These are phyloP conservation scores for Chaetomium olivaceum DNA, from an alignment of 2,329 filamentous ascomycete genomes.

Conservation along the genomic window DNA sequence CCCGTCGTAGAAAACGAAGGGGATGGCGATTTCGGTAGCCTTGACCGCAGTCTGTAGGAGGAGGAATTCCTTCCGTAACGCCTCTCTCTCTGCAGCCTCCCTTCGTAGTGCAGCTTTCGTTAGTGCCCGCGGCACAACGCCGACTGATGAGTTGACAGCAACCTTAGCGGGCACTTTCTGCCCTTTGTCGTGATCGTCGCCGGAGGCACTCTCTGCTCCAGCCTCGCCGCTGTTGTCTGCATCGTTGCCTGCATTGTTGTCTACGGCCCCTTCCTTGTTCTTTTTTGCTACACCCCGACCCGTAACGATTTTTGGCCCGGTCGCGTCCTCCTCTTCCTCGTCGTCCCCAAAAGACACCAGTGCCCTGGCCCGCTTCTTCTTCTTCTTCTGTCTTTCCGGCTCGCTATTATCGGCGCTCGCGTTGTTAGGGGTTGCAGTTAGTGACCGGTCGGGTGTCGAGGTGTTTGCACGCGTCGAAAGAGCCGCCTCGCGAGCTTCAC, in stretches of 20 bases:
- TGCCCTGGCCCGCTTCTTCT: slow-evolving; percentile 46
- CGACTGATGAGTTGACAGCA: slow-evolving; percentile 62
- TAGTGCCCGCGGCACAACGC: slow-evolving; percentile 68
- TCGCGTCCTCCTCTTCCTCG: slow-evolving; percentile 63
- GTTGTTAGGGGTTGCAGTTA: slow-evolving; percentile 46
- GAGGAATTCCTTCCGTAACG: slow-evolving; percentile 77
- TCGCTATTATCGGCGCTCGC: slow-evolving; percentile 31
- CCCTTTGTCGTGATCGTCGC: slow-evolving; percentile 33
- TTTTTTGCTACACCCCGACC: slow-evolving; percentile 32
- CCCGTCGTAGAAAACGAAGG: slow-evolving; percentile 97
- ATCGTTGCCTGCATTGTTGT: slow-evolving; percentile 24
- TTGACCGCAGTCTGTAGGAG: slow-evolving; percentile 83
- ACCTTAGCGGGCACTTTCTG: slow-evolving; percentile 48
- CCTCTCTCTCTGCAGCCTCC: slow-evolving; percentile 73
- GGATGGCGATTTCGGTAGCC: slow-evolving; percentile 82
- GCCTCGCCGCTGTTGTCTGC: slow-evolving; percentile 27
- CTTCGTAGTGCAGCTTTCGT: slow-evolving; percentile 66
- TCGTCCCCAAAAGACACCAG: slow-evolving; percentile 66
- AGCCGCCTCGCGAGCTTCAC: slow-evolving; percentile 69
- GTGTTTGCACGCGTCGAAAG: slow-evolving; percentile 41
- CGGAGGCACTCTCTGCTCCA: slow-evolving; percentile 13
- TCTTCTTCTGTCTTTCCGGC: slow-evolving; percentile 38
- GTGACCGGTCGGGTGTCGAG: slow-evolving; percentile 52
- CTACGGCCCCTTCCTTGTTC: slow-evolving; percentile 36
- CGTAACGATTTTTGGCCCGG: slow-evolving; percentile 35